A percentile compares a stretch with the other conserved stretches of the same genome.
Conservation (phyloP, 108 stramenopile species). For the Pseudonitzschia delicatissima region DNA sequence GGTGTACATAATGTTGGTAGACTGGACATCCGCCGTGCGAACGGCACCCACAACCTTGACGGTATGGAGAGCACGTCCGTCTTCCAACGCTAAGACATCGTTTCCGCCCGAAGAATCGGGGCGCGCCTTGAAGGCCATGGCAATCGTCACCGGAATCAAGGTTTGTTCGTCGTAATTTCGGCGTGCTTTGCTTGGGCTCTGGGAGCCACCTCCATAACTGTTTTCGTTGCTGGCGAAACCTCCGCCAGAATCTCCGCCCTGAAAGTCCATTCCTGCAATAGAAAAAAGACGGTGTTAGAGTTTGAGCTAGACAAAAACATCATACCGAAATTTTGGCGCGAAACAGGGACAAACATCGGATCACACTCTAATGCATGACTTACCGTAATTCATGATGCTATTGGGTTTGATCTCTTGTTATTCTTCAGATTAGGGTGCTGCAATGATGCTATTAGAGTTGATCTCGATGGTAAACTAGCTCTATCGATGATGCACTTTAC, state of each 20-base stretch:
- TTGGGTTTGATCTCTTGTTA: background rate
- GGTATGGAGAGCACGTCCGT: conserved; percentile 68
- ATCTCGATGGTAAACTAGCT: no score
- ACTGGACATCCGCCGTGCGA: conserved; percentile 40
- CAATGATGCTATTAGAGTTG: no score
- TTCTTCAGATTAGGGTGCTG: background rate
- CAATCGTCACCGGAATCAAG: conserved; percentile 69
- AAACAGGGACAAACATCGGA: no score
- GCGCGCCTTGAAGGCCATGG: conserved; percentile 46
- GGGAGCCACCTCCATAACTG: conserved; percentile 14
- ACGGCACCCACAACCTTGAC: conserved; percentile 76
- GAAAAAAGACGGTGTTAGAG: background rate
- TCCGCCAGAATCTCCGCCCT: conserved; percentile 35
- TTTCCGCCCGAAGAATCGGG: conserved; percentile 34
- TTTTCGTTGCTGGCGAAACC: conserved; percentile 11
- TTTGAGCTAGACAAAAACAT: no score
- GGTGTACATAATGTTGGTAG: conserved; percentile 58
- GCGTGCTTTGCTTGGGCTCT: conserved; percentile 28
- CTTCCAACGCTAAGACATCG: conserved; percentile 45
- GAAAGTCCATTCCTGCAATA: conserved; percentile 56
- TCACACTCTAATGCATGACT: background rate
- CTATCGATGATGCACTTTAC: no score
- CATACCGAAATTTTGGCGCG: no score
- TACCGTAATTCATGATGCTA: background rate
- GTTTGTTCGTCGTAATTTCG: conserved; percentile 79